Conservation (phyloP, 345 rosid species). For the Salix arbutifolia region DNA sequence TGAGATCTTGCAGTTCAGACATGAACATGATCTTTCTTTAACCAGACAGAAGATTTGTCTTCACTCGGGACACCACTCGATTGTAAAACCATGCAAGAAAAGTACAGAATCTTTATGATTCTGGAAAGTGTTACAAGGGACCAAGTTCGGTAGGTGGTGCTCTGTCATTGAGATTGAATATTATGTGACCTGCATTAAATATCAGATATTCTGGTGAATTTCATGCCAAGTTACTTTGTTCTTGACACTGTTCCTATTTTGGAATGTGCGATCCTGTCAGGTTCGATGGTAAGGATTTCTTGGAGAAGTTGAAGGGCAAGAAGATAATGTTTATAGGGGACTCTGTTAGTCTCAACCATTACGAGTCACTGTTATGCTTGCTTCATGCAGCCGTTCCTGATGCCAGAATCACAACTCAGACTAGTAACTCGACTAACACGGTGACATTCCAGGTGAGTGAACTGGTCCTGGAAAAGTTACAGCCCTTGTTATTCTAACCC, state of each 20-base stretch:
- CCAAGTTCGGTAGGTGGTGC: too few relatives aligned
- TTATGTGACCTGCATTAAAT: too few relatives aligned
- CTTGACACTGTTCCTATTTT: neutral
- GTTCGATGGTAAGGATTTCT: slow-evolving; percentile 44
- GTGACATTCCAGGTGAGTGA: slow-evolving; percentile 41
- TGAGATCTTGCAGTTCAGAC: too few relatives aligned
- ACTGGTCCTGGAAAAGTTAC: neutral
- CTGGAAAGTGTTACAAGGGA: too few relatives aligned
- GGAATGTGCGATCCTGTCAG: slow-evolving; percentile 22
- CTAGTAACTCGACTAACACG: slow-evolving; percentile 6
- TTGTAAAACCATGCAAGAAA: too few relatives aligned
- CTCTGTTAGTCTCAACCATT: slow-evolving; percentile 56
- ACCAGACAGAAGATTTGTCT: too few relatives aligned
- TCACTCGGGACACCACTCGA: too few relatives aligned
- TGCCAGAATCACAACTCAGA: slow-evolving; percentile 23
- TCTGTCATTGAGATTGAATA: too few relatives aligned
- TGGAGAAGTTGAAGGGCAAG: slow-evolving; percentile 40
- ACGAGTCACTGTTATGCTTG: slow-evolving; percentile 53
- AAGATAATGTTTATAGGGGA: slow-evolving; percentile 62
- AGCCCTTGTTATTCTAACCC: neutral
- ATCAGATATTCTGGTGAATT: neutral
- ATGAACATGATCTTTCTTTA: too few relatives aligned
- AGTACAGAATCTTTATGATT: too few relatives aligned
- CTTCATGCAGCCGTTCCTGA: slow-evolving; percentile 52
- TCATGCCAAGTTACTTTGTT: neutral